Evolutionary conservation across 208 protist species (phyloP).

Genomic region (Leishmania guyanensis): DNA sequence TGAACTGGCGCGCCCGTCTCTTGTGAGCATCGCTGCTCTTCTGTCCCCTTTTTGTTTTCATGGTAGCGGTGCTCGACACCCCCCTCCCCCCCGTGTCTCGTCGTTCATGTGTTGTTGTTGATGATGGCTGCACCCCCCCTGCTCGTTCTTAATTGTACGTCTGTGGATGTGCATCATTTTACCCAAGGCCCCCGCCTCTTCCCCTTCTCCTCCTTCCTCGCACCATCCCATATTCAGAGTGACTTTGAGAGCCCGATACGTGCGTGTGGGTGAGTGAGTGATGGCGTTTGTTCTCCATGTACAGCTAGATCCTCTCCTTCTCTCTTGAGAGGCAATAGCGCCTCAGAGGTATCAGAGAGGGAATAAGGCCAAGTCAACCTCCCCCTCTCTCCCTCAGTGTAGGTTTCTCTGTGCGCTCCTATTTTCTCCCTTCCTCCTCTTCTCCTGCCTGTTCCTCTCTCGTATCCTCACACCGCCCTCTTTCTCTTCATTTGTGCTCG

Average conservation of each 20-base stretch:
- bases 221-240: too few species aligned
- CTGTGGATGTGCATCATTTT: neutral
- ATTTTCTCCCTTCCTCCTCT: neutral
- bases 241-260: too few species aligned
- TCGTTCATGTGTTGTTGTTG: too few species aligned
- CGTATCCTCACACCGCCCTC: too few species aligned
- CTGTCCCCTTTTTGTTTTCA: too few species aligned
- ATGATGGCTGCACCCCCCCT: neutral
- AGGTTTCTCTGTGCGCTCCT: neutral
- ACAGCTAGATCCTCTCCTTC: too few species aligned
- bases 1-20: neutral
- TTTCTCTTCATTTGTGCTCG: too few species aligned
- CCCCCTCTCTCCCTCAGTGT: neutral
- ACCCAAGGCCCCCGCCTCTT: neutral
- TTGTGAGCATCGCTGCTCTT: neutral
- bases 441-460: neutral
- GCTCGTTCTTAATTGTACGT: neutral
- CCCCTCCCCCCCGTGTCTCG: too few species aligned
- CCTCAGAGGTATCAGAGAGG: neutral
- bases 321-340: neutral
- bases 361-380: neutral
- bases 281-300: too few species aligned
- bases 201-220: neutral
- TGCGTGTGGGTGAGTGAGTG: too few species aligned
- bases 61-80: too few species aligned